phyloP scores from a whole-genome alignment of 192 early-diverging fungal genomes.

The Nowakowskiella sp. region DNA sequence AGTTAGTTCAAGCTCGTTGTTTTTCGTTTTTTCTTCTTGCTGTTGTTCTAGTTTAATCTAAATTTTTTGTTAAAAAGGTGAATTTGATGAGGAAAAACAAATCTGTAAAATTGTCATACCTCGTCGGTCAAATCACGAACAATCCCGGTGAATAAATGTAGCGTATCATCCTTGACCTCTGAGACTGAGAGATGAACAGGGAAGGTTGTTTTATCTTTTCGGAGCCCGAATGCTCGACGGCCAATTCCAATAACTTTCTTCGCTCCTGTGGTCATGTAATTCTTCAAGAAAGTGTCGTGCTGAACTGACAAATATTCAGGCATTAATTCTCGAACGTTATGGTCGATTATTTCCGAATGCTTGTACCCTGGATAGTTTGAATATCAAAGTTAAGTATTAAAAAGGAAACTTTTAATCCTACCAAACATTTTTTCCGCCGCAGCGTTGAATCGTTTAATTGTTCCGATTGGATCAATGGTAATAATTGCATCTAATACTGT shows the following conservation, averaged over 20 bases:
- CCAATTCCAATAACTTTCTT: slow-evolving; percentile 15
- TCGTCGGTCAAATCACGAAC: slow-evolving; percentile 31
- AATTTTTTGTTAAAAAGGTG: slow-evolving; percentile 5
- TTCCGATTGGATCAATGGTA: slow-evolving; percentile 21
- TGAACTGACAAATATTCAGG: slow-evolving; percentile 11
- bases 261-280: slow-evolving; percentile 23
- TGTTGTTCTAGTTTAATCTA: slow-evolving; percentile 22
- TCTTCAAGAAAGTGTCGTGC: slow-evolving; percentile 15
- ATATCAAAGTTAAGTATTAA: background rate
- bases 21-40: slow-evolving; percentile 13
- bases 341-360: slow-evolving; percentile 22
- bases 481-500: slow-evolving; percentile 29
- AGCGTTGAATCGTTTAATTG: slow-evolving; percentile 23
- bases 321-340: slow-evolving; percentile 27
- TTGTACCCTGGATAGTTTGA: slow-evolving; percentile 9
- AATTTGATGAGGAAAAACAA: background rate
- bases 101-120: no score
- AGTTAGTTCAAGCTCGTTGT: slow-evolving; percentile 28
- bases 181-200: slow-evolving; percentile 28
- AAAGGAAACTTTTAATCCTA: background rate
- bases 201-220: slow-evolving; percentile 26
- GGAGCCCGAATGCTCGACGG: slow-evolving; percentile 11
- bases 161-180: slow-evolving; percentile 26
- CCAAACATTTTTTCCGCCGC: slow-evolving; percentile 31
- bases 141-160: slow-evolving; percentile 41